Evolutionary conservation across 805 yeast species (phyloP), one percentile per base, ranked within the genome.

Genomic region (Allodekkera sacchari): DNA sequence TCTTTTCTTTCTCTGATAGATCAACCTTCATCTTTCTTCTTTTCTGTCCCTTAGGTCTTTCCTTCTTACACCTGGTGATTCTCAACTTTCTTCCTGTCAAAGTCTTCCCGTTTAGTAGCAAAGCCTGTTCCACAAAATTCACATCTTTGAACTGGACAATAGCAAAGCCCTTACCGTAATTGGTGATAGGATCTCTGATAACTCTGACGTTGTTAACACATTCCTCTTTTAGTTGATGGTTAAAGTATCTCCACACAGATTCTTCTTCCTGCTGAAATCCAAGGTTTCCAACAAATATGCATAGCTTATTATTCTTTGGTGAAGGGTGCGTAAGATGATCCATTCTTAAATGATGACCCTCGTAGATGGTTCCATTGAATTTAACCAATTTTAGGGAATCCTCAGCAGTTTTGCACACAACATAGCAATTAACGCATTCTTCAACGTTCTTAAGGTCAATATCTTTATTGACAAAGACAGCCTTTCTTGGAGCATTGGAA

Each of bases 91-190:
- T 60, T 7, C 54, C 47, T 6, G 47, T 44, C 42, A 71, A 54
- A 36, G 76, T 72, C 59, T 83, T 77, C 28, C 74, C 89, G 54
- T 88, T 73, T 38, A 84, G 61, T 37, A 85, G 58, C 33, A 92
- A 57, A 1, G 96, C 96, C 51, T 83, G 82, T 40, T 77, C 76
- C 7, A 92, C 95, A 25, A 77, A 65, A 34, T 78, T 59, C 1
- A 71, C 45, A 48, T 83, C 89, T 38, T 66, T 71, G 63, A 88
- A 92, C 57, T 89, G 97, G 22, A 92, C 87, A 53, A 88, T 83
- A 5, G 95, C 98, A 61, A 92, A 88, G 5, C 99, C 99, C 61
- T 92, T 92, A 41, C 98, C 99, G 37, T 89, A 66, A 48, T 92
- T 89, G 15, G 96, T 89, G 61, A 84, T 84, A 12, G 94, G 61